Percentiles rank a stretch among this genome's conserved stretches.
phyloP scores from a whole-genome alignment of 1,284 basidiomycete genomes.

The Papiliotrema laurentii region DNA sequence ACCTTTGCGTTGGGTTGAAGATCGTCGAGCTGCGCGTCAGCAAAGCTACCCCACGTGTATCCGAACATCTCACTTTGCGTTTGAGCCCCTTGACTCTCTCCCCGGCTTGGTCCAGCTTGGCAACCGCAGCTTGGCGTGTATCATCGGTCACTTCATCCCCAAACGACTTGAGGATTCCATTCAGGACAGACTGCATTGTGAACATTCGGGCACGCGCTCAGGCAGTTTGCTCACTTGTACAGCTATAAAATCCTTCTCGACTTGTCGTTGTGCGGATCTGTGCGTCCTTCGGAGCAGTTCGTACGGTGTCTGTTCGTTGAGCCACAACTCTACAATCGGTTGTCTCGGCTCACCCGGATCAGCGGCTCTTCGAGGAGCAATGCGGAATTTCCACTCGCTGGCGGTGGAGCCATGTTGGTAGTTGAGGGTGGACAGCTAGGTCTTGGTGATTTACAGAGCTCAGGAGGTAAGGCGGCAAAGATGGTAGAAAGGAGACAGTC shows the following conservation, averaged over 20 bases:
- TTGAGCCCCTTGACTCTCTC: slow-evolving; percentile 46
- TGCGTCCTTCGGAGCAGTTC: slow-evolving; percentile 47
- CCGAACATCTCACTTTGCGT: slow-evolving; percentile 35
- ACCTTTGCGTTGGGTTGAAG: slow-evolving; percentile 28
- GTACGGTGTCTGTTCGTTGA: slow-evolving; percentile 40
- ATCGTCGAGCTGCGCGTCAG: slow-evolving; percentile 33
- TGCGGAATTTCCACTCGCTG: slow-evolving; percentile 10
- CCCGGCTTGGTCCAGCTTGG: slow-evolving; percentile 30
- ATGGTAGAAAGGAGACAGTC: too few relatives aligned
- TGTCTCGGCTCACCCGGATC: slow-evolving; percentile 28
- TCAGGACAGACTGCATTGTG: slow-evolving; percentile 7
- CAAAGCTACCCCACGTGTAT: not conserved
- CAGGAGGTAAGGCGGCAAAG: too few relatives aligned
- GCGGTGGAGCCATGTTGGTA: slow-evolving; percentile 1
- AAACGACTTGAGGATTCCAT: slow-evolving; percentile 9
- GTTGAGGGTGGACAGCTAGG: too few relatives aligned
- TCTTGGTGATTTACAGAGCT: too few relatives aligned
- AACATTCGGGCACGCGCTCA: too few relatives aligned
- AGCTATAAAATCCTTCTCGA: slow-evolving; percentile 48
- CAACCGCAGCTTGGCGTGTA: slow-evolving; percentile 11
- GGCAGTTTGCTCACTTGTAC: slow-evolving; percentile 32
- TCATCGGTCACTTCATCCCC: slow-evolving; percentile 4
- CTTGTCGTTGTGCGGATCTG: slow-evolving; percentile 45
- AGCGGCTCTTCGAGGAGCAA: slow-evolving; percentile 42
- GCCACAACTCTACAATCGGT: not conserved